Percentiles rank a stretch among this genome's conserved stretches.
Evolutionary conservation across 1,139 yeast species (phyloP).

Genomic region (Yamadazyma epiphylla): DNA sequence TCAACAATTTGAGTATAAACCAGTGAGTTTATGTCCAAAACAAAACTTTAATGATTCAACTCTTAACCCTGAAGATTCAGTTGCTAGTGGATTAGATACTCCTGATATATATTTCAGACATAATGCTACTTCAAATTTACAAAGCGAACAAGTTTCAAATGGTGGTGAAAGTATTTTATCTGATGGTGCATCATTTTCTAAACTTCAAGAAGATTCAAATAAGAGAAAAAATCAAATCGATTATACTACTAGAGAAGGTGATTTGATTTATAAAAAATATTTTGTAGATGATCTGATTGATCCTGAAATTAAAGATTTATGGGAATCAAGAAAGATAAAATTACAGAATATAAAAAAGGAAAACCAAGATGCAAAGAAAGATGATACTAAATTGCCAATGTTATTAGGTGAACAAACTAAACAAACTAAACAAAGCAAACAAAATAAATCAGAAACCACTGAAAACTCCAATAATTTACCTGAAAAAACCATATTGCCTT

Average conservation of each 20-base stretch:
- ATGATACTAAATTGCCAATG: neutral
- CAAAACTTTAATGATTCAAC: slow-evolving; percentile 1
- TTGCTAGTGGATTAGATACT: slow-evolving; percentile 1
- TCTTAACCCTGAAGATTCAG: slow-evolving; percentile 1
- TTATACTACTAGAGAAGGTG: slow-evolving; percentile 49
- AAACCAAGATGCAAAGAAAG: neutral
- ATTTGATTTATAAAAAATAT: slow-evolving; percentile 39
- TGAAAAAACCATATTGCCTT: too few species aligned
- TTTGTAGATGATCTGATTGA: slow-evolving; percentile 40
- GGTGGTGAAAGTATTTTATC: slow-evolving; percentile 5
- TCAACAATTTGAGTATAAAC: slow-evolving; percentile 32
- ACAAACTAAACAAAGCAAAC: neutral
- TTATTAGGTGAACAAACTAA: neutral
- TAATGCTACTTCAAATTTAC: slow-evolving; percentile 8
- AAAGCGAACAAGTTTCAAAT: neutral
- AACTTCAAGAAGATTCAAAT: slow-evolving; percentile 19
- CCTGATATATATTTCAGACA: slow-evolving; percentile 14
- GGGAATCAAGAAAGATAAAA: slow-evolving; percentile 40
- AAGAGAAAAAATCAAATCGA: slow-evolving; percentile 27
- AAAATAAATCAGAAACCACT: neutral
- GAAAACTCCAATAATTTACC: neutral
- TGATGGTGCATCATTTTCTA: slow-evolving; percentile 16
- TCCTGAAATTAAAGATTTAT: slow-evolving; percentile 47
- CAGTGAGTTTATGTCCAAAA: slow-evolving; percentile 14
- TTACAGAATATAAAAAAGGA: neutral